Conservation (phyloP, 495 filamentous ascomycete species). For the Daldinia childiae region DNA sequence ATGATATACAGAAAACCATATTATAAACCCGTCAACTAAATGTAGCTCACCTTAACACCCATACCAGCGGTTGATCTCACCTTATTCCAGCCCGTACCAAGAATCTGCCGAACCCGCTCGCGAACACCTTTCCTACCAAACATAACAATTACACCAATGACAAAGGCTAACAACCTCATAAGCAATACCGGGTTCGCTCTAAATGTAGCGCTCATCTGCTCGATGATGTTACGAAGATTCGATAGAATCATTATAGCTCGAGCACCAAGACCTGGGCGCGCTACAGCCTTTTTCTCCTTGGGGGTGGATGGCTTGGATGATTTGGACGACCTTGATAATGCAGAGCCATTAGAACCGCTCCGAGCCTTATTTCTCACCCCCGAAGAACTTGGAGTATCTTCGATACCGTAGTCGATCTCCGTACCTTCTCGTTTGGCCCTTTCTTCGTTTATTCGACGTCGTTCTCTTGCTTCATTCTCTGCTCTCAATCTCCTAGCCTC, state of each 20-base stretch:
- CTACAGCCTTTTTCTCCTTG: constrained; percentile 48
- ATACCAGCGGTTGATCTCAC: constrained; percentile 87
- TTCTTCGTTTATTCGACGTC: constrained; percentile 57
- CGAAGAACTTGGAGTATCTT: constrained; percentile 56
- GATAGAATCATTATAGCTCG: constrained; percentile 60
- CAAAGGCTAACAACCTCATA: constrained; percentile 78
- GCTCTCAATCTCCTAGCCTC: constrained; percentile 59
- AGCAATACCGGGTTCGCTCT: constrained; percentile 77
- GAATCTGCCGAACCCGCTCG: constrained; percentile 73
- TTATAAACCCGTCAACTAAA: constrained; percentile 58
- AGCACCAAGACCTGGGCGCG: constrained; percentile 55
- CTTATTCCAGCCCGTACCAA: constrained; percentile 82
- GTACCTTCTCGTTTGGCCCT: constrained; percentile 51
- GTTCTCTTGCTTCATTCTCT: constrained; percentile 65
- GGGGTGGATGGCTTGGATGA: constrained; percentile 35
- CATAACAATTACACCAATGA: constrained; percentile 81
- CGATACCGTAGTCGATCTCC: constrained; percentile 60
- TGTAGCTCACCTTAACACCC: constrained; percentile 98
- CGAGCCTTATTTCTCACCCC: constrained; percentile 61
- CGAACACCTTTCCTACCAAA: constrained; percentile 78
- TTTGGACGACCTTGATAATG: constrained; percentile 35
- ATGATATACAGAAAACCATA: constrained; percentile 32
- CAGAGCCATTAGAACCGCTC: constrained; percentile 51
- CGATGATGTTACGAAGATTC: constrained; percentile 69
- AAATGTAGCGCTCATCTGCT: constrained; percentile 68